These are phyloP conservation scores for Torrubiella hemipterigena DNA, from an alignment of 2,329 filamentous ascomycete species.

Conservation along the genomic window DNA sequence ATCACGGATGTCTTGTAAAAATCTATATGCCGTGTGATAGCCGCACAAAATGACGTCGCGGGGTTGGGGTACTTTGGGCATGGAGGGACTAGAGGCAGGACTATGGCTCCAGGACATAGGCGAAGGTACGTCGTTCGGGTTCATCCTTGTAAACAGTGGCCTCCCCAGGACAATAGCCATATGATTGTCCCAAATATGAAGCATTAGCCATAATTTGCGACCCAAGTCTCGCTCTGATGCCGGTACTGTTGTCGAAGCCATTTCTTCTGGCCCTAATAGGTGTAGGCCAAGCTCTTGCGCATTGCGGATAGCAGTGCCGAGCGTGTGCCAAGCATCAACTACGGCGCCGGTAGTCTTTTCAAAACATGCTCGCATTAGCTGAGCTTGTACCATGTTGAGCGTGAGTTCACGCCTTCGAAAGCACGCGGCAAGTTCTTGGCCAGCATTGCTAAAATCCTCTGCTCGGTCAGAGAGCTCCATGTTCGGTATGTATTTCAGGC, in stretches of 20 bases:
- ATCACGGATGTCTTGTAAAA: conserved; percentile 4
- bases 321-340: conserved; percentile 6
- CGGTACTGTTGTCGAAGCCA: neutral
- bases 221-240: conserved; percentile 2
- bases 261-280: neutral
- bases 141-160: conserved; percentile 4
- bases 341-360: conserved; percentile 6
- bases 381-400: conserved; percentile 4
- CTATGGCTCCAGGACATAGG: neutral
- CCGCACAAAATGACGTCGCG: conserved; percentile 5
- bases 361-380: conserved; percentile 5
- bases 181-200: conserved; percentile 7
- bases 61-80: neutral
- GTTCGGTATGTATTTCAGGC: conserved; percentile 5
- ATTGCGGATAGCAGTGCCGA: conserved; percentile 5
- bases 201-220: conserved; percentile 4
- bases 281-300: conserved; percentile 8
- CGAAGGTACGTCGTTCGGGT: conserved; percentile 1
- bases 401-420: conserved; percentile 2
- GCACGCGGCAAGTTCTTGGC: conserved; percentile 1
- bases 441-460: conserved; percentile 6
- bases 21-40: conserved; percentile 6
- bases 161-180: conserved; percentile 8
- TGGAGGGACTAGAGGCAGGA: neutral
- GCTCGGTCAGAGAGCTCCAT: conserved; percentile 6